Conservation (phyloP, 2,329 filamentous ascomycete genomes). For the Curvularia sp. region DNA sequence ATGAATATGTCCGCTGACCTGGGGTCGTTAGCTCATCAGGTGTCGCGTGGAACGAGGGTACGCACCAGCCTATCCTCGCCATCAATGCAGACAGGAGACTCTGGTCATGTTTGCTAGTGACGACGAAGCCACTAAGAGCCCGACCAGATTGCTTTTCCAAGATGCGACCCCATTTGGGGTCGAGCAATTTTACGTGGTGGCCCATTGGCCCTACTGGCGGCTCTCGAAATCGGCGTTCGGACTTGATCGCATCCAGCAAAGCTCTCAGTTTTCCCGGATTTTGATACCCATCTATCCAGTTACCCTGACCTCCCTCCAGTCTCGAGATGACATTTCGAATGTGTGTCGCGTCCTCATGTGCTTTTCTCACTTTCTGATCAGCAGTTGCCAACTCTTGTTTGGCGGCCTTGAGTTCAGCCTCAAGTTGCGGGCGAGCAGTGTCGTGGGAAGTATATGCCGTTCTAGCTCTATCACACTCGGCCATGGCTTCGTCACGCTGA, state of each 20-base stretch:
- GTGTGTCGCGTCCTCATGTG: slow-evolving; percentile 59
- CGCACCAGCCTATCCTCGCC: slow-evolving; percentile 45
- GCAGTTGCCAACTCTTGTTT: slow-evolving; percentile 23
- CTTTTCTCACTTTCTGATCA: slow-evolving; percentile 39
- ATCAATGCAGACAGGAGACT: slow-evolving; percentile 71
- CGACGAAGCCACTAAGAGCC: slow-evolving; percentile 77
- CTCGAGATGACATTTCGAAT: slow-evolving; percentile 60
- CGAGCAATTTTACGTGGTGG: slow-evolving; percentile 74
- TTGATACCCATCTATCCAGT: slow-evolving; percentile 70
- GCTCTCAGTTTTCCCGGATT: slow-evolving; percentile 60
- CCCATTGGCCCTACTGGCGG: slow-evolving; percentile 87
- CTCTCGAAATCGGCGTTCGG: slow-evolving; percentile 71
- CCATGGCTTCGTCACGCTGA: slow-evolving; percentile 66
- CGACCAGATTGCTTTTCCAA: slow-evolving; percentile 79
- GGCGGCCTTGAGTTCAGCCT: slow-evolving; percentile 46
- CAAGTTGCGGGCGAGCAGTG: slow-evolving; percentile 43
- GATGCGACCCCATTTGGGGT: slow-evolving; percentile 82
- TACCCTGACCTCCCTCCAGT: slow-evolving; percentile 63
- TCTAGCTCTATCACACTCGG: slow-evolving; percentile 56
- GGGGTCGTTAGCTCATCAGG: slow-evolving; percentile 10
- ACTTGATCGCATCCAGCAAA: slow-evolving; percentile 72
- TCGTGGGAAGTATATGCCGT: slow-evolving; percentile 53
- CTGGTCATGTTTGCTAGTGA: slow-evolving; percentile 78
- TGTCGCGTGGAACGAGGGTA: background rate
- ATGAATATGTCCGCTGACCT: slow-evolving; percentile 69